Evolutionary conservation across 257 asterid genomes (phyloP).

Genomic region (Linaria vulgaris): DNA sequence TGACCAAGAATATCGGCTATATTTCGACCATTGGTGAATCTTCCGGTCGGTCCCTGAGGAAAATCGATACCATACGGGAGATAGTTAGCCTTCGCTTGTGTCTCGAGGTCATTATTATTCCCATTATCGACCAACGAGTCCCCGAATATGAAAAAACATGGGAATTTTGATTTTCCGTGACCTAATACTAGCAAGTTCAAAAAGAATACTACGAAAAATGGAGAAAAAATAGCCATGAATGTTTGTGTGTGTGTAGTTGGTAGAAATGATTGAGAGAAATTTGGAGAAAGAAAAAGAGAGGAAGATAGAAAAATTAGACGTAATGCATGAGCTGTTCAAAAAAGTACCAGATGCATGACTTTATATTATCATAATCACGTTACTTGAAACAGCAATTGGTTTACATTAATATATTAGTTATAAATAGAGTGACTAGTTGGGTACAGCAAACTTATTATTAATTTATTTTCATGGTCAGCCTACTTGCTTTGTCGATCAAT

Average conservation of each 20-base stretch:
- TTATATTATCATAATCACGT: no score
- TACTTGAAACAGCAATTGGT: no score
- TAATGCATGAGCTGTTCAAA: no score
- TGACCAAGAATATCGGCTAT: constrained; percentile 41
- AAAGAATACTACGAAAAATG: not conserved
- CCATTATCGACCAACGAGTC: constrained; percentile 60
- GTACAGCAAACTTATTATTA: no score
- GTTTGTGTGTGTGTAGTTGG: not conserved
- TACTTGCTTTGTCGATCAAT: no score
- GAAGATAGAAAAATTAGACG: no score
- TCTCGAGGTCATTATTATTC: constrained; percentile 44
- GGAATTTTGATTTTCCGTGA: constrained; percentile 36
- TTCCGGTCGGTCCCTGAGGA: constrained; percentile 46
- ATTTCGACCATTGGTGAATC: constrained; percentile 56
- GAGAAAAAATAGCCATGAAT: not conserved
- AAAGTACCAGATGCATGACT: no score
- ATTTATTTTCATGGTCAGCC: no score
- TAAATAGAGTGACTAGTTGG: no score
- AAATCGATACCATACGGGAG: constrained; percentile 61
- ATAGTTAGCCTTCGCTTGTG: constrained; percentile 41
- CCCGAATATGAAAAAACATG: constrained; percentile 62
- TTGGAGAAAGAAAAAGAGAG: no score
- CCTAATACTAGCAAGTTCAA: constrained; percentile 6
- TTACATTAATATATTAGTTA: no score
- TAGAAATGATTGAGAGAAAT: not conserved